These are phyloP conservation scores for Phytophthora pseudosyringae DNA, from an alignment of 352 stramenopile genomes.

Conservation along the genomic window DNA sequence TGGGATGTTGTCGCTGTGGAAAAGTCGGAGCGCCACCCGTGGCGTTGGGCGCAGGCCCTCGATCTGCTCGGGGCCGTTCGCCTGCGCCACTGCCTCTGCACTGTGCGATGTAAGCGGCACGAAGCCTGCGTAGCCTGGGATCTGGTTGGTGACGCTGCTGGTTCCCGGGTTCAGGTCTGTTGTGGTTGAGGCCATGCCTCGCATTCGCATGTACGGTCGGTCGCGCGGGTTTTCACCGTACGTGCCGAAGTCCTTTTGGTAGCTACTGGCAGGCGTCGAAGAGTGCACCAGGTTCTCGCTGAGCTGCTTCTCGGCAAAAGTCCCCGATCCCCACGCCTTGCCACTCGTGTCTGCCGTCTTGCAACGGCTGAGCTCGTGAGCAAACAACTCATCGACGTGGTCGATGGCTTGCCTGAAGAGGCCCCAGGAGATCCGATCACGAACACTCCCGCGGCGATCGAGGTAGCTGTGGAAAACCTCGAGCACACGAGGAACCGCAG, in stretches of 20 bases:
- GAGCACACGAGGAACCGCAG: slow-evolving; percentile 35
- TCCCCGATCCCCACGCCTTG: slow-evolving; percentile 24
- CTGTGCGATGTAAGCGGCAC: slow-evolving; percentile 67
- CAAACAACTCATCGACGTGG: slow-evolving; percentile 51
- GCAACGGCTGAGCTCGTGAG: slow-evolving; percentile 36
- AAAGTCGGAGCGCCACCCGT: slow-evolving; percentile 65
- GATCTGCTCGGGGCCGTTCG: slow-evolving; percentile 46
- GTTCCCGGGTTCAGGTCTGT: slow-evolving; percentile 75
- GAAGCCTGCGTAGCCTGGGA: slow-evolving; percentile 82
- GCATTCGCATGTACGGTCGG: slow-evolving; percentile 73
- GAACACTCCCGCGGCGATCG: slow-evolving; percentile 43
- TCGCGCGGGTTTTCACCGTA: slow-evolving; percentile 71
- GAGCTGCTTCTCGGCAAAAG: slow-evolving; percentile 24
- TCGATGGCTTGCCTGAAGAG: slow-evolving; percentile 47
- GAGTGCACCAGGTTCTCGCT: slow-evolving; percentile 55
- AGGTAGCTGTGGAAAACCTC: slow-evolving; percentile 57
- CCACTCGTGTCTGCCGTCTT: slow-evolving; percentile 27
- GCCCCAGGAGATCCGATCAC: slow-evolving; percentile 62
- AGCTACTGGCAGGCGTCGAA: slow-evolving; percentile 68
- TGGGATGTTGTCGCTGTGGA: slow-evolving; percentile 82
- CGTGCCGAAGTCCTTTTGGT: slow-evolving; percentile 73
- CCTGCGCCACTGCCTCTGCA: slow-evolving; percentile 59
- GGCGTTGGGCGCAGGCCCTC: slow-evolving; percentile 37
- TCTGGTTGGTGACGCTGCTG: slow-evolving; percentile 78
- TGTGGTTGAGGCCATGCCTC: slow-evolving; percentile 83